Evolutionary conservation across 2,329 filamentous ascomycete species (phyloP).

Genomic region (Rutstroemia sp.): DNA sequence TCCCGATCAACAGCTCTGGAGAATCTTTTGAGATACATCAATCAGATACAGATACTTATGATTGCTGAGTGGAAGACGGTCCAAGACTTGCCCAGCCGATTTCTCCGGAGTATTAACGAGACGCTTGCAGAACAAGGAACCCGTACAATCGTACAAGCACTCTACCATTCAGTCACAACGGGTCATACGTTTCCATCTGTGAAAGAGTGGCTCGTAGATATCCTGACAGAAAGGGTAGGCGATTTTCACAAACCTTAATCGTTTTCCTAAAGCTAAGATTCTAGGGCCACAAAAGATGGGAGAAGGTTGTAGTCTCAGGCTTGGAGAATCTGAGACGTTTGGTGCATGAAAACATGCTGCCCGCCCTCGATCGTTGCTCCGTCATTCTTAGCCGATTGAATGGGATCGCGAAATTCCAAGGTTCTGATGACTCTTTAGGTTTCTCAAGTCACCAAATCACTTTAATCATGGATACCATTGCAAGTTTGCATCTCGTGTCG

Average conservation of each 20-base stretch:
- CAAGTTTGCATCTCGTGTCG: constrained; percentile 66
- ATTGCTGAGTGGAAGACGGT: constrained; percentile 76
- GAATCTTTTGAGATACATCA: constrained; percentile 78
- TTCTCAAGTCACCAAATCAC: constrained; percentile 57
- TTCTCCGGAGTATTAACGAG: constrained; percentile 69
- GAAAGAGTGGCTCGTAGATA: constrained; percentile 83
- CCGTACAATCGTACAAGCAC: constrained; percentile 63
- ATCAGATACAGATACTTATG: constrained; percentile 73
- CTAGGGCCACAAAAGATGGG: constrained; percentile 90
- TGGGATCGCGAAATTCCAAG: constrained; percentile 76
- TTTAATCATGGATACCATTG: constrained; percentile 61
- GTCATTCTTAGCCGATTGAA: constrained; percentile 77
- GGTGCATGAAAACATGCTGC: constrained; percentile 80
- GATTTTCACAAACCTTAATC: background rate
- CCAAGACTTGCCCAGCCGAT: constrained; percentile 70
- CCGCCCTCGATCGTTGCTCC: constrained; percentile 74
- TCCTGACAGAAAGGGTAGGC: constrained; percentile 67
- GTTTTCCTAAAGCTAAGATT: constrained; percentile 12
- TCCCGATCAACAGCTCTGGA: constrained; percentile 83
- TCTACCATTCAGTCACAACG: constrained; percentile 80
- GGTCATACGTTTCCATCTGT: constrained; percentile 70
- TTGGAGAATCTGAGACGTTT: constrained; percentile 71
- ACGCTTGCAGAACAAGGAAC: constrained; percentile 60
- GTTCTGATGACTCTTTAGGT: constrained; percentile 56
- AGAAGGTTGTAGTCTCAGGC: constrained; percentile 73